Evolutionary conservation across 148 eudicot species (phyloP), one percentile per base, ranked within the genome.

Genomic region (Rhododendron ovatum): DNA sequence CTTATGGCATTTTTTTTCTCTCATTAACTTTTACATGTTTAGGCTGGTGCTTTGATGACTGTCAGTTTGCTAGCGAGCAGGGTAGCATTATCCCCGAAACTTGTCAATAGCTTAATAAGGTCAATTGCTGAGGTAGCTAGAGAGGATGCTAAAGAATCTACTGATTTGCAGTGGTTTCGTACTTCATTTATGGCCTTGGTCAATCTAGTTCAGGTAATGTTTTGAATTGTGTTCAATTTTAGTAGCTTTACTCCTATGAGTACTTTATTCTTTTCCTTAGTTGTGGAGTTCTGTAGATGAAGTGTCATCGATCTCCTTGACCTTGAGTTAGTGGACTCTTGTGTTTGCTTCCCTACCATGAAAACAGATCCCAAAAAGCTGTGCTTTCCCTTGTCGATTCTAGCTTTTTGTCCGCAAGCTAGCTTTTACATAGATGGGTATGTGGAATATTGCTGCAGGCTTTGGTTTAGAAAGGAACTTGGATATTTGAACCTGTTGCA

Each of bases 31-130:
- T 35, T 24, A 53, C 69, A 55, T 84, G 2, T 84, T 35, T 82
- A 93, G 96, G 98, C 98, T 80, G 95, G 98, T 85, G 91, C 94
- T 78, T 89, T 97, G 88, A 97, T 97, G 95, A 91, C 94, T 83
- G 90, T 93, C 81, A 90, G 95, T 81, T 85, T 95, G 74, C 88
- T 97, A 85, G 98, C 96, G 39, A 90, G 90, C 84, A 95, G 91
- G 88, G 94, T 89, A 77, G 84, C 91, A 11, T 82, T 97, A 88
- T 90, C 98, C 39, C 88, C 94, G 80, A 91, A 90, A 81, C 91
- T 95, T 78, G 93, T 93, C 57, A 94, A 89, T 82, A 91, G 92
- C 91, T 91, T 95, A 89, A 85, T 95, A 59, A 90, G 91, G 45
- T 93, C 93, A 55, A 91, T 92, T 81, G 91, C 95, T 48, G 96